Evolutionary conservation across 2,329 filamentous ascomycete species (phyloP).

Genomic region (Ophiosphaerella narmari): DNA sequence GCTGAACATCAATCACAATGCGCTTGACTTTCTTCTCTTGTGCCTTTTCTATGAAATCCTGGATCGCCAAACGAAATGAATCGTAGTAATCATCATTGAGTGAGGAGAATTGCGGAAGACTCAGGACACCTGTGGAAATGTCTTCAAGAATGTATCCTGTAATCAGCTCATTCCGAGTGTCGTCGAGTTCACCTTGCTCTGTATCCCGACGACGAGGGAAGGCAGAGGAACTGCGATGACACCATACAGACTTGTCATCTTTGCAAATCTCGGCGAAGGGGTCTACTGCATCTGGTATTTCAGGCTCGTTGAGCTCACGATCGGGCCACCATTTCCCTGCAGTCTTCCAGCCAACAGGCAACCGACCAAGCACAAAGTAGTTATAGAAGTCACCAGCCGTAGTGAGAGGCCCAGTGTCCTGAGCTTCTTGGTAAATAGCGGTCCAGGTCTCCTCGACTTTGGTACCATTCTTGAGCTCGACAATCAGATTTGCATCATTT

Average conservation of each 20-base stretch:
- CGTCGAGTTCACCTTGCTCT: conserved; percentile 19
- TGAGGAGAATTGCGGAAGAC: conserved; percentile 44
- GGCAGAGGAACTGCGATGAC: conserved; percentile 14
- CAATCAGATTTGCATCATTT: conserved; percentile 5
- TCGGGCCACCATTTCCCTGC: not conserved
- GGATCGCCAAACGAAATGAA: conserved; percentile 29
- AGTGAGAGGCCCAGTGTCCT: conserved; percentile 35
- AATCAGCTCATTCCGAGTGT: conserved; percentile 27
- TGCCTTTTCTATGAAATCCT: conserved; percentile 51
- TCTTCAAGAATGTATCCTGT: conserved; percentile 51
- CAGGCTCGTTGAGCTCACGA: not conserved
- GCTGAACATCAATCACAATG: conserved; percentile 65
- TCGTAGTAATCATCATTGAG: not conserved
- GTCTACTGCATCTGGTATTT: not conserved
- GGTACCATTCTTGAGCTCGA: conserved; percentile 33
- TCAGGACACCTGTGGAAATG: conserved; percentile 48
- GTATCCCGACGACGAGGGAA: conserved; percentile 27
- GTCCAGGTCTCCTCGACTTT: conserved; percentile 19
- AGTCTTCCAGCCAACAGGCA: conserved; percentile 16
- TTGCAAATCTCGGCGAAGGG: not conserved
- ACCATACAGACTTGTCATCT: conserved; percentile 15
- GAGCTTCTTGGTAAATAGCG: conserved; percentile 26
- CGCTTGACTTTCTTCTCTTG: conserved; percentile 54
- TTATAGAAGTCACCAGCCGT: conserved; percentile 52
- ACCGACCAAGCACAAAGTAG: conserved; percentile 47